Base-by-base conservation (phyloP, 1,139 yeast species). In the Kurtzmaniella quercitrusa region DNA sequence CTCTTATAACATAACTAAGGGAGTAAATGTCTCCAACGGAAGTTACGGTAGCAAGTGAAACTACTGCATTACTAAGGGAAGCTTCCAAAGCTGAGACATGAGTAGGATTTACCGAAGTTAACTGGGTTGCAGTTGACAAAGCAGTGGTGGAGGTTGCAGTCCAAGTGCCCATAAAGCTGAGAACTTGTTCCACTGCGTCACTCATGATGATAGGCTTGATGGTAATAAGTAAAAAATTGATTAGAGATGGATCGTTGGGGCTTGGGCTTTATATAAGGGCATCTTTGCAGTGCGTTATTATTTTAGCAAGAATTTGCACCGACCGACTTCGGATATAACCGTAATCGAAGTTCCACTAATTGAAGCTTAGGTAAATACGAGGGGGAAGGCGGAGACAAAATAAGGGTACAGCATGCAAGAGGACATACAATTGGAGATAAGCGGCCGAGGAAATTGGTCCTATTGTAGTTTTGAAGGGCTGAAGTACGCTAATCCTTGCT, bases 1-100 rank as follows among this genome's bases (percentile, higher is more conserved):
- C 75, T 40, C 75, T 52, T 6, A 60, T 50, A 8, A 51, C 52
- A 46, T 58, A 49, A 1, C 70, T 63, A 9, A 59, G 53, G 10
- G 49, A 51, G 2, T 52, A 29, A 15, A 59, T 44, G 18, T 45
- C 47, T 3, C 43, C 47, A 12, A 41, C 37, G 1, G 36, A 41
- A 2, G 53, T 49, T 6, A 46, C 57, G 6, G 59, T 48, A 8
- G 52, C 36, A 2, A 50, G 46, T 10, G 48, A 50, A 19, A 38
- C 40, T 1, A 55, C 39, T 2, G 59, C 62, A 2, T 62, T 50
- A 16, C 45, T 41, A 6, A 43, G 17, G 10, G 48, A 39, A 11
- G 11, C 18, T 3, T 37, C 11, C 6, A 34, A 55, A 42, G 29
- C 48, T 42, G 54, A 46, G 1, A 61, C 51, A 6, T 48, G 41